Percentiles rank a stretch among this genome's conserved stretches.
Conservation (phyloP, 2,329 filamentous ascomycete genomes). For the Setomelanomma holmii region DNA sequence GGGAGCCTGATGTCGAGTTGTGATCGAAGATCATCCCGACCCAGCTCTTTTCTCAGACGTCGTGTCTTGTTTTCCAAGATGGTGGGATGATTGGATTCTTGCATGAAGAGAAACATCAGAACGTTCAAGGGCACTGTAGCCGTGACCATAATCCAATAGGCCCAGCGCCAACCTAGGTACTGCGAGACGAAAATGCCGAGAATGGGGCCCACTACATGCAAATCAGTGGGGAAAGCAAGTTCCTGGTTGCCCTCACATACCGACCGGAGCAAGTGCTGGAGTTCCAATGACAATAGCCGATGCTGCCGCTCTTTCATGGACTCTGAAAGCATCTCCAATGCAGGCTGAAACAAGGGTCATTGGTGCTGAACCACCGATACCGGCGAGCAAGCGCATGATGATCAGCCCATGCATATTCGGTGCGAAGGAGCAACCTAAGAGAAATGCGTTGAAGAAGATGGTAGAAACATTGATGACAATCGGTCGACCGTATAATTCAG, state of each 20-base stretch:
- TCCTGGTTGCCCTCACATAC: conserved; percentile 54
- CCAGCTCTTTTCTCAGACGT: conserved; percentile 34
- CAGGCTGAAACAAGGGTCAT: conserved; percentile 59
- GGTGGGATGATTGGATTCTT: conserved; percentile 29
- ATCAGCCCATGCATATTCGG: conserved; percentile 30
- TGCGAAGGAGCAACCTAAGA: conserved; percentile 34
- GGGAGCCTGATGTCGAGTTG: conserved; percentile 29
- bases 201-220: conserved; percentile 38
- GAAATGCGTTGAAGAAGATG: conserved; percentile 45
- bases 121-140: conserved; percentile 28
- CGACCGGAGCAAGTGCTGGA: conserved; percentile 55
- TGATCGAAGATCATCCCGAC: conserved; percentile 40
- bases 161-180: conserved; percentile 18
- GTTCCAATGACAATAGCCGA: conserved; percentile 51
- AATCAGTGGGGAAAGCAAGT: not conserved
- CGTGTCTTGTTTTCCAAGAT: conserved; percentile 41
- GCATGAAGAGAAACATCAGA: conserved; percentile 35
- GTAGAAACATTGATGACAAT: conserved; percentile 47
- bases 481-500: conserved; percentile 63
- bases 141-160: conserved; percentile 13
- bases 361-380: conserved; percentile 25
- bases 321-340: conserved; percentile 59
- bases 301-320: conserved; percentile 55
- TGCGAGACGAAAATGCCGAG: conserved; percentile 29
- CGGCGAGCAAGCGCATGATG: conserved; percentile 37